Evolutionary conservation across 176 grass and related monocot genomes (phyloP), one percentile per base, ranked within the genome.

Genomic region (Cenchrus fungigraminus): DNA sequence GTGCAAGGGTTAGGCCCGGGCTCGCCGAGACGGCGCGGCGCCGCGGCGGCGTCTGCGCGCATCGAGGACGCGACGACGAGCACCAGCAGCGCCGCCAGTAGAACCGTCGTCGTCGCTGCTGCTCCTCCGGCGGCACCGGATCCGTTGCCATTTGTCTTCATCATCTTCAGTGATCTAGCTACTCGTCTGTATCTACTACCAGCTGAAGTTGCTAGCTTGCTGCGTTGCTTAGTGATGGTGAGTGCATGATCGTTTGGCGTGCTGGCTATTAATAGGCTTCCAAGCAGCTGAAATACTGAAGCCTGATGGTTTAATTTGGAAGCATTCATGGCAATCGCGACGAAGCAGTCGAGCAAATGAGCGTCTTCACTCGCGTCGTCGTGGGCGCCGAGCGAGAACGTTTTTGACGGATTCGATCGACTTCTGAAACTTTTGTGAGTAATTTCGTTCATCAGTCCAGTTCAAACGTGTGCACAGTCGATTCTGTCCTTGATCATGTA

Each of bases 341-440:
- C 31, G 31, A 32, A 44, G 9, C 66, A 44, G 40, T 44, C 37
- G 66, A 44, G 16, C 16, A 16, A 16, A 34, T 10, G 0, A 20
- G 11, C 3, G n/a, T 72, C 70, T 71, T 25, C 54, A 3, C 68
- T 46, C 67, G 29, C 53, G 45, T 61, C 58, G 22, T 12, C 15
- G 22, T 4, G 68, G 5, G 47, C 16, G 55, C 31, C 31, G 31
- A 32, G 31, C 31, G 31, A 32, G 31, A 52, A 50, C 80, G 68
- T 83, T 83, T 32, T 83, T 73, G 80, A 83, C 55, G 68, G 68
- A 73, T 73, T 61, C 11, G 51, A 20, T 32, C 31, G 31, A 32
- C 62, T 20, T 37, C 4, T 9, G 28, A n/a, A 65, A 65, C 14
- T 29, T 12, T 64, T n/a, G 68, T 22, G 9, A 12, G 37, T 46